Evolutionary conservation across 1,284 basidiomycete genomes (phyloP).

Genomic region (Hypsizygus ulmarius): DNA sequence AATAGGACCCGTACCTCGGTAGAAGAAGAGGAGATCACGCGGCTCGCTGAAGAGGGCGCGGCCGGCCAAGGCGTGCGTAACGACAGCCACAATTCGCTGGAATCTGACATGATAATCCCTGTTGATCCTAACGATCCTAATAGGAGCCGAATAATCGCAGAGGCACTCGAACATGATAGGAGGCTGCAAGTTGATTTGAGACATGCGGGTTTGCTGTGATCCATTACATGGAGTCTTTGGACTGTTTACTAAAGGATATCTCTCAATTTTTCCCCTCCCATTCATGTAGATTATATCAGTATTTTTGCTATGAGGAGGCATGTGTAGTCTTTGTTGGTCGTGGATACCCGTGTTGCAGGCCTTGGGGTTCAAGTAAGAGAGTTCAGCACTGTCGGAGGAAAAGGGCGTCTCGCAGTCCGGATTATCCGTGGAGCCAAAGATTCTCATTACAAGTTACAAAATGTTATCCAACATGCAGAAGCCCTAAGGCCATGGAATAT

Average conservation of each 20-base stretch:
- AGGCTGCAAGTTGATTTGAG: slow-evolving; percentile 59
- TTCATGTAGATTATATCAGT: background rate
- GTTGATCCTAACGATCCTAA: slow-evolving; percentile 45
- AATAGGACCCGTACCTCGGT: slow-evolving; percentile 19
- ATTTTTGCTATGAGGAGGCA: too few relatives aligned
- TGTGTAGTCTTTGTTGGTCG: too few relatives aligned
- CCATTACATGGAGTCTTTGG: slow-evolving; percentile 2
- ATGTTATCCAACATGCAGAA: too few relatives aligned
- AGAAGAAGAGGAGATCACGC: slow-evolving; percentile 26
- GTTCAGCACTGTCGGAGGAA: too few relatives aligned
- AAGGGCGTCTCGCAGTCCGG: too few relatives aligned
- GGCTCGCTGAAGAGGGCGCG: slow-evolving; percentile 22
- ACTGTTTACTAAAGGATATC: background rate
- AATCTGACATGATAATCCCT: slow-evolving; percentile 39
- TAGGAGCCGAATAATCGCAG: slow-evolving; percentile 40
- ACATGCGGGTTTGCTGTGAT: slow-evolving; percentile 61
- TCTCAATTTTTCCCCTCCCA: background rate
- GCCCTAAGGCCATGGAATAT: too few relatives aligned
- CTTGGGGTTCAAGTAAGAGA: too few relatives aligned
- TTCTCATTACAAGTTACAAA: too few relatives aligned
- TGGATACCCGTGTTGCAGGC: too few relatives aligned
- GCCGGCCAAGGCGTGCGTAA: slow-evolving; percentile 1
- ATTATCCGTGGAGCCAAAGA: too few relatives aligned
- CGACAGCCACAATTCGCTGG: slow-evolving; percentile 24
- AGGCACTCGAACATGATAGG: slow-evolving; percentile 53